phyloP scores from a whole-genome alignment of 495 filamentous ascomycete genomes.

The Glutinoglossum americanum region DNA sequence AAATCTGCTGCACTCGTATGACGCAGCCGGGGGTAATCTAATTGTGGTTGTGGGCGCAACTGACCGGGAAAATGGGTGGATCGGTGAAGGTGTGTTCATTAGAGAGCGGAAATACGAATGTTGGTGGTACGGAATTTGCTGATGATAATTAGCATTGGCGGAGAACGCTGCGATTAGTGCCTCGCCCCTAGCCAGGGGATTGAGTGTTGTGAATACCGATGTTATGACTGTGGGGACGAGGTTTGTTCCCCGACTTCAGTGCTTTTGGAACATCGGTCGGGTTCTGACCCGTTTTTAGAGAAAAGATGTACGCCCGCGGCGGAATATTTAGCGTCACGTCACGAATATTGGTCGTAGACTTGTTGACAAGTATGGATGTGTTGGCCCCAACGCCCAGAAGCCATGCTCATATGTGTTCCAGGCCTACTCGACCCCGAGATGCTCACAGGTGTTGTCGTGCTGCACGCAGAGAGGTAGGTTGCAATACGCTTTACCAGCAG shows the following conservation, averaged over 20 bases:
- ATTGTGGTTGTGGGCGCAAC: slow-evolving; percentile 79
- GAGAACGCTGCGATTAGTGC: slow-evolving; percentile 80
- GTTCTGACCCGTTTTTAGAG: slow-evolving; percentile 23
- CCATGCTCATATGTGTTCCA: slow-evolving; percentile 12
- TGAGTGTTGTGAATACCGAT: slow-evolving; percentile 88
- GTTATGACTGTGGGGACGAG: slow-evolving; percentile 60
- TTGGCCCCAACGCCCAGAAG: not conserved
- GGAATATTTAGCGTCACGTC: slow-evolving; percentile 94
- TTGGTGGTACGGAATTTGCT: not conserved
- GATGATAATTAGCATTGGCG: slow-evolving; percentile 39
- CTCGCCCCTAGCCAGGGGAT: slow-evolving; percentile 52
- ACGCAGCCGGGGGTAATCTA: slow-evolving; percentile 84
- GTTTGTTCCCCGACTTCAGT: slow-evolving; percentile 15
- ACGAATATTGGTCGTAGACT: slow-evolving; percentile 80
- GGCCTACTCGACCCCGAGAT: slow-evolving; percentile 58
- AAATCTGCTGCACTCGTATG: slow-evolving; percentile 88
- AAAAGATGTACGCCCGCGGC: slow-evolving; percentile 74
- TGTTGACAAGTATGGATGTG: slow-evolving; percentile 41
- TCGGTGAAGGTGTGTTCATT: slow-evolving; percentile 40
- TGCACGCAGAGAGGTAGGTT: slow-evolving; percentile 61
- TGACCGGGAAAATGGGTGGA: slow-evolving; percentile 84
- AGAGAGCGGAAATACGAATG: not conserved
- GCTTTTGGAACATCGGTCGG: not conserved
- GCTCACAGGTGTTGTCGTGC: slow-evolving; percentile 67
- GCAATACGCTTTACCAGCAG: not conserved